A percentile compares a stretch with the other conserved stretches of the same genome.
Evolutionary conservation across 306 rosid species (phyloP).

Genomic region (Pyrus communis): DNA sequence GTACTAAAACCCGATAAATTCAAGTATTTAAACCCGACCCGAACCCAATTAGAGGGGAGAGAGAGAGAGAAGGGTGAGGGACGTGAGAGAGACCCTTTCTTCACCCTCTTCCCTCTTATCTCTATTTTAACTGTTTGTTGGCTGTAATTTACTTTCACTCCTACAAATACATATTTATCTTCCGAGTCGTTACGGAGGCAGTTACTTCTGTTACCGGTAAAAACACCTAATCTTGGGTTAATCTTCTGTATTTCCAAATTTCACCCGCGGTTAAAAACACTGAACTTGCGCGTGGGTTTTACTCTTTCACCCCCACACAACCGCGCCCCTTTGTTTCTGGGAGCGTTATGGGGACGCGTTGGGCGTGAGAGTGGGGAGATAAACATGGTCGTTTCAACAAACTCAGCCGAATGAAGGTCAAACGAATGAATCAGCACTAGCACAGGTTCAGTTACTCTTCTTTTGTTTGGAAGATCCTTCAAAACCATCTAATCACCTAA

Average conservation of each 20-base stretch:
- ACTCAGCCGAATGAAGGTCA: slow-evolving; percentile 25
- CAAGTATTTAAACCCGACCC: not conserved
- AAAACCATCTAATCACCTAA: too few relatives aligned
- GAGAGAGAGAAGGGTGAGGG: not conserved
- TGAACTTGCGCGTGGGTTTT: not conserved
- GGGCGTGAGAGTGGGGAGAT: not conserved
- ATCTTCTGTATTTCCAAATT: not conserved
- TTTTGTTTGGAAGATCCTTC: not conserved
- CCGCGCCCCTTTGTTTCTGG: not conserved
- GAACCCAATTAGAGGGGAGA: not conserved
- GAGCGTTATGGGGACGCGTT: not conserved
- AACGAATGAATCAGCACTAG: slow-evolving; percentile 24
- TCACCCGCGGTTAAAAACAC: not conserved
- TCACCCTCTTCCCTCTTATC: not conserved
- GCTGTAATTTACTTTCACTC: not conserved
- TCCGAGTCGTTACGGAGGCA: not conserved
- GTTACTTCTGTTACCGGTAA: slow-evolving; percentile 24
- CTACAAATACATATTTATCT: not conserved
- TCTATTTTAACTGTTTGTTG: slow-evolving; percentile 4
- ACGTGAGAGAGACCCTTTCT: not conserved
- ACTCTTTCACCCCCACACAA: not conserved
- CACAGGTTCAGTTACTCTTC: slow-evolving; percentile 20
- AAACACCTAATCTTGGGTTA: slow-evolving; percentile 22
- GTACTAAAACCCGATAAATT: not conserved
- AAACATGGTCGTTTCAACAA: not conserved